Percentiles rank a stretch among this genome's conserved stretches.
These are phyloP conservation scores for Inonotus hispidus DNA, from an alignment of 1,284 basidiomycete genomes.

Conservation along the genomic window DNA sequence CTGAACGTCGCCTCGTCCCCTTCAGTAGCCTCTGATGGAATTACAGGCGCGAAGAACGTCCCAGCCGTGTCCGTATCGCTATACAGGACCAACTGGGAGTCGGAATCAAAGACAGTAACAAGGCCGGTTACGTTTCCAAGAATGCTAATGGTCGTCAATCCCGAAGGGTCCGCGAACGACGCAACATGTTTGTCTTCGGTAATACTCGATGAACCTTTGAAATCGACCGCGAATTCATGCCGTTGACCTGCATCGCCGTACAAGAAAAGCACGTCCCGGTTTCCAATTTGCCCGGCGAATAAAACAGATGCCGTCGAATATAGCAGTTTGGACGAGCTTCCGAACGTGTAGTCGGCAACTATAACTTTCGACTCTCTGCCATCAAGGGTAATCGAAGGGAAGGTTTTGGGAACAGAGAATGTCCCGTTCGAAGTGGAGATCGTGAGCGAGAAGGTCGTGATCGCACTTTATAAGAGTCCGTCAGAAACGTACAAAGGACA, in stretches of 20 bases:
- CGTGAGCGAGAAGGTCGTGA: conserved; percentile 40
- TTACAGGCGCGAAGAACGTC: conserved; percentile 49
- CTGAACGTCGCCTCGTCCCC: conserved; percentile 20
- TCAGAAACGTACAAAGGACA: neutral
- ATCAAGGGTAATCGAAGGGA: conserved; percentile 46
- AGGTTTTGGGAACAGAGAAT: conserved; percentile 49
- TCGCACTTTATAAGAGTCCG: conserved; percentile 32
- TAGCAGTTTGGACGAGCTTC: conserved; percentile 29
- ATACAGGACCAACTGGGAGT: conserved; percentile 59
- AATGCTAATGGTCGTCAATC: conserved; percentile 30
- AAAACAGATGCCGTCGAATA: conserved; percentile 37
- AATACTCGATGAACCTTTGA: conserved; percentile 38
- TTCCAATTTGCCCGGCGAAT: conserved; percentile 63
- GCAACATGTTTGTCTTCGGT: conserved; percentile 58
- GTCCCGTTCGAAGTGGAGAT: conserved; percentile 47
- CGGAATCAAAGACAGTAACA: conserved; percentile 59
- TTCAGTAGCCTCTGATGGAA: conserved; percentile 27
- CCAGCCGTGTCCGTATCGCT: conserved; percentile 57
- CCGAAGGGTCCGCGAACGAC: conserved; percentile 31
- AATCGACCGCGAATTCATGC: conserved; percentile 49
- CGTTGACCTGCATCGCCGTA: conserved; percentile 53
- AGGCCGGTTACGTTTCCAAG: conserved; percentile 51
- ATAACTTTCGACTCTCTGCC: conserved; percentile 66
- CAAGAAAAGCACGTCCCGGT: conserved; percentile 63
- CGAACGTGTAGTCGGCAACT: conserved; percentile 25